These are phyloP conservation scores for Pseudogymnoascus sp. DNA, from an alignment of 2,329 filamentous ascomycete species.

Conservation along the genomic window DNA sequence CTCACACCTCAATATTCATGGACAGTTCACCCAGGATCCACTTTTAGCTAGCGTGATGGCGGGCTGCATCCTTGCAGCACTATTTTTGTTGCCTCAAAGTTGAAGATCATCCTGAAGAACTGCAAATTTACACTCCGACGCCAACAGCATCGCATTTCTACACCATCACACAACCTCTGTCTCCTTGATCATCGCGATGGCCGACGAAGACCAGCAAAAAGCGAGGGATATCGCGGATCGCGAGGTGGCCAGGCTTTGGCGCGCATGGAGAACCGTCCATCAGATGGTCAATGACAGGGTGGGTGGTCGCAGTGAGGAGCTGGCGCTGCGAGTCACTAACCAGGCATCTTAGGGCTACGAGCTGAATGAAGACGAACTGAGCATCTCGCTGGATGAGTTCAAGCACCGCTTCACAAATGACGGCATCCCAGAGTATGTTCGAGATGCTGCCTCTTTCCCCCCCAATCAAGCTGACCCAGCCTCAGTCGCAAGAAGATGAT, in stretches of 20 bases:
- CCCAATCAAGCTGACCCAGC: slow-evolving; percentile 13
- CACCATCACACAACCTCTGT: neutral
- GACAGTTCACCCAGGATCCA: neutral
- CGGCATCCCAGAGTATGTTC: slow-evolving; percentile 66
- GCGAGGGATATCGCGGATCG: slow-evolving; percentile 31
- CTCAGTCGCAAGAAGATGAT: slow-evolving; percentile 72
- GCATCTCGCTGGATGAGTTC: slow-evolving; percentile 80
- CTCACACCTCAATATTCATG: neutral
- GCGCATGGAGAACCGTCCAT: slow-evolving; percentile 85
- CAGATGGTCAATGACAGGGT: slow-evolving; percentile 93
- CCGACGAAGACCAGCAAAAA: slow-evolving; percentile 25
- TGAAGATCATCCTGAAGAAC: slow-evolving; percentile 1
- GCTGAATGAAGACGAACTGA: slow-evolving; percentile 80
- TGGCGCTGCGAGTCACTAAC: slow-evolving; percentile 19
- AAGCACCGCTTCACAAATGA: slow-evolving; percentile 63
- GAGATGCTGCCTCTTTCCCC: neutral
- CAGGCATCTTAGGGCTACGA: slow-evolving; percentile 69
- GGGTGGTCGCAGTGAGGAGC: slow-evolving; percentile 31
- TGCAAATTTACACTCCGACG: neutral
- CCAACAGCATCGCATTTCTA: neutral
- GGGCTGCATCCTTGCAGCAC: slow-evolving; percentile 5
- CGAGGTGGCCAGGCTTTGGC: slow-evolving; percentile 67
- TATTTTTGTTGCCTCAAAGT: slow-evolving; percentile 10
- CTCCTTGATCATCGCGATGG: slow-evolving; percentile 11
- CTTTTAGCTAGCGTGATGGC: slow-evolving; percentile 4